phyloP scores from a whole-genome alignment of 2,329 filamentous ascomycete genomes.

The Plenodomus lindquistii region DNA sequence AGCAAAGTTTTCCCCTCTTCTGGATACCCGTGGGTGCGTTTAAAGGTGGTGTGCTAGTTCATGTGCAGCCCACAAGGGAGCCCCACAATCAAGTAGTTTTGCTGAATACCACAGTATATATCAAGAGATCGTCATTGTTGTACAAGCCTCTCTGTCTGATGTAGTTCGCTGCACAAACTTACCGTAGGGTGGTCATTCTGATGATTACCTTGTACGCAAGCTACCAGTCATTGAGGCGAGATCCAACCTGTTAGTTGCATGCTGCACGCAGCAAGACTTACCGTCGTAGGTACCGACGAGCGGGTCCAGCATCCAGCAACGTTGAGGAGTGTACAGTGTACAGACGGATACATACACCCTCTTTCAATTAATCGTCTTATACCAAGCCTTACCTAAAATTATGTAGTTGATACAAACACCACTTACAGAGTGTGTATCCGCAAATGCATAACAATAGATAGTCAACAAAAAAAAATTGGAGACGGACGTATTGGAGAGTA shows the following conservation, averaged over 20 bases:
- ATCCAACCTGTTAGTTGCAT: slow-evolving; percentile 16
- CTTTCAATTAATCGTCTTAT: slow-evolving; percentile 3
- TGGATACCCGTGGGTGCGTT: too few species aligned
- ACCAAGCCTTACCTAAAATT: slow-evolving; percentile 6
- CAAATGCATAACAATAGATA: not conserved
- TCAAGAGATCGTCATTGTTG: not conserved
- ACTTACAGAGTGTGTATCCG: slow-evolving; percentile 2
- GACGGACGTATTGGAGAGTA: slow-evolving; percentile 7
- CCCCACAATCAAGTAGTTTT: too few species aligned
- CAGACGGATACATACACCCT: too few species aligned
- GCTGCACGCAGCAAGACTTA: slow-evolving; percentile 9
- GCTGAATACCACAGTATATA: too few species aligned
- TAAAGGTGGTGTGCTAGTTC: too few species aligned
- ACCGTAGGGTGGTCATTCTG: slow-evolving; percentile 8
- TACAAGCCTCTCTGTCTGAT: not conserved
- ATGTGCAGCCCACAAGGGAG: too few species aligned
- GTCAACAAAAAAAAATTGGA: not conserved
- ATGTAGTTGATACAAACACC: slow-evolving; percentile 7
- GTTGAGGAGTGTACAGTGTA: slow-evolving; percentile 2
- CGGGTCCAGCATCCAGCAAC: slow-evolving; percentile 9
- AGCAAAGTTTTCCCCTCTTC: too few species aligned
- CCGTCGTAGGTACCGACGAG: slow-evolving; percentile 11
- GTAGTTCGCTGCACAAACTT: not conserved
- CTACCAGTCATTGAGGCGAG: slow-evolving; percentile 25
- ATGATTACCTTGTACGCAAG: slow-evolving; percentile 10